Conservation (phyloP, 2,329 filamentous ascomycete genomes). For the Penicillium italicum region DNA sequence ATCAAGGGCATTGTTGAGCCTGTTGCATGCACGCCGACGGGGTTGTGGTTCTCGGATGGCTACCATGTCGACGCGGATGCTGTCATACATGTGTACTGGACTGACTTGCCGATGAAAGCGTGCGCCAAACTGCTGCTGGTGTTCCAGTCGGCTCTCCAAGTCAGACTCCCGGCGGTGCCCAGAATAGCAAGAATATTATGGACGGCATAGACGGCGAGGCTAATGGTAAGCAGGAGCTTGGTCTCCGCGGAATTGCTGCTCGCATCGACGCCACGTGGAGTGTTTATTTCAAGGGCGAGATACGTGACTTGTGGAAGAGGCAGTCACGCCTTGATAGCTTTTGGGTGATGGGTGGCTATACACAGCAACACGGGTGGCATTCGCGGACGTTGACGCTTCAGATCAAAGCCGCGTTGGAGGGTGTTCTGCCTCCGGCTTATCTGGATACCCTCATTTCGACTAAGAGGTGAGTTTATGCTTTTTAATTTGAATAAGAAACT, state of each 20-base stretch:
- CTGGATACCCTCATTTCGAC: slow-evolving; percentile 4
- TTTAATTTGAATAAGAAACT: not conserved
- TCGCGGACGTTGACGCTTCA: slow-evolving; percentile 47
- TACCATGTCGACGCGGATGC: not conserved
- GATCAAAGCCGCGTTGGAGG: slow-evolving; percentile 39
- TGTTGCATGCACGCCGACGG: not conserved
- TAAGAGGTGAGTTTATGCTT: not conserved
- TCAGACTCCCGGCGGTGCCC: not conserved
- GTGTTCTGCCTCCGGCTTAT: slow-evolving; percentile 37
- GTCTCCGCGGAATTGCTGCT: not conserved
- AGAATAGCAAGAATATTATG: not conserved
- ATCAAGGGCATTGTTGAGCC: not conserved
- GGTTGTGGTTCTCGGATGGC: not conserved
- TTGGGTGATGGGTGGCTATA: slow-evolving; percentile 48
- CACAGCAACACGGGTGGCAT: slow-evolving; percentile 40
- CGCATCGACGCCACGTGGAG: not conserved
- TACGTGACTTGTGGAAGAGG: not conserved
- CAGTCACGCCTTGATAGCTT: not conserved
- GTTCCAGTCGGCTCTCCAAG: not conserved
- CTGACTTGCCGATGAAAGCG: not conserved
- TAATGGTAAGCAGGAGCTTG: not conserved
- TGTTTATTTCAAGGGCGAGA: not conserved
- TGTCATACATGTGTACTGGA: not conserved
- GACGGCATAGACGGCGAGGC: not conserved
- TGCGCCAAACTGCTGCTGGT: not conserved